phyloP scores from a whole-genome alignment of 441 rosid species.

The Hura crepitans region DNA sequence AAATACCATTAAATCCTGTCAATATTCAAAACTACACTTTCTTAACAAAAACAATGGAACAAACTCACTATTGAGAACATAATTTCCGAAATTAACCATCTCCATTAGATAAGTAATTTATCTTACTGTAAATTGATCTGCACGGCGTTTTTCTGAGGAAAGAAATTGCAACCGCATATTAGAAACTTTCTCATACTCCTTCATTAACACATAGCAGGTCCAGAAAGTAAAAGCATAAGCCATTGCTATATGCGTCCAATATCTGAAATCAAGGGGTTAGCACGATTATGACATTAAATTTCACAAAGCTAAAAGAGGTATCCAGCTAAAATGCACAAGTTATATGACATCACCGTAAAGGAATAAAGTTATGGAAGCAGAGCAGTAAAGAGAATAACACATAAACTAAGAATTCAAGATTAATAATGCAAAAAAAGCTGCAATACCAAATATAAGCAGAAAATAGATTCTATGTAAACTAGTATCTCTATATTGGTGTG shows the following conservation, averaged over 20 bases:
- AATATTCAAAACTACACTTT: background rate
- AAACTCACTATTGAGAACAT: conserved; percentile 5
- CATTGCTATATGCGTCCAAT: conserved; percentile 69
- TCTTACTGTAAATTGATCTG: conserved; percentile 88
- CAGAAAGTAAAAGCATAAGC: conserved; percentile 88
- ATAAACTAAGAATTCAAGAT: background rate
- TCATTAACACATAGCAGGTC: conserved; percentile 72
- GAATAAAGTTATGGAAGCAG: background rate
- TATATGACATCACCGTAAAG: background rate
- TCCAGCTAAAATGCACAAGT: background rate
- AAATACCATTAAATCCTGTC: background rate
- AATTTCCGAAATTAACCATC: conserved; percentile 6
- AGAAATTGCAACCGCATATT: conserved; percentile 82
- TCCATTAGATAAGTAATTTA: conserved; percentile 18
- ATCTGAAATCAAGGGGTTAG: conserved; percentile 4
- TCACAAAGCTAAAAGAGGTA: background rate
- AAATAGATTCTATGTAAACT: background rate
- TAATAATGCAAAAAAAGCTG: background rate
- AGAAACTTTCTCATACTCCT: conserved; percentile 78
- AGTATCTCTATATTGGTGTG: background rate
- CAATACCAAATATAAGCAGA: background rate
- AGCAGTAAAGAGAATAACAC: background rate
- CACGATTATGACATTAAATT: background rate
- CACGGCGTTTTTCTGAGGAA: conserved; percentile 76
- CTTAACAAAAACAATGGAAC: conserved; percentile 4